phyloP scores from a whole-genome alignment of 106 monocot genomes.

The Allium fistulosum region DNA sequence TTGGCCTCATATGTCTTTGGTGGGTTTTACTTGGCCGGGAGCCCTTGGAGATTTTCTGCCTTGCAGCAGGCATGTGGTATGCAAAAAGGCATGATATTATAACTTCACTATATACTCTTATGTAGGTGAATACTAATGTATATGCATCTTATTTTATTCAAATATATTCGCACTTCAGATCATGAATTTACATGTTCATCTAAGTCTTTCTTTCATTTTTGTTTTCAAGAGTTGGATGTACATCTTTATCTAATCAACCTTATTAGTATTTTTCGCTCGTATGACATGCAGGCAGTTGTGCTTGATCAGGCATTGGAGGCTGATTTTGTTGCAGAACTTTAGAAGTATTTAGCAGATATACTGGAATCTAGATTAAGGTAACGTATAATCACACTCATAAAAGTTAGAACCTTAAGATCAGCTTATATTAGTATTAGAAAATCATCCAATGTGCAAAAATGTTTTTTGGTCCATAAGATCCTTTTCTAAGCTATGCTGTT shows the following conservation, averaged over 20 bases:
- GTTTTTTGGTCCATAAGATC: too few relatives aligned
- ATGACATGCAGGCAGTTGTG: slow-evolving; percentile 58
- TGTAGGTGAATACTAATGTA: slow-evolving; percentile 45
- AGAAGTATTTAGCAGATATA: slow-evolving; percentile 56
- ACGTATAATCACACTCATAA: slow-evolving; percentile 60
- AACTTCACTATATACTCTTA: slow-evolving; percentile 72
- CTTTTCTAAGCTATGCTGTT: too few relatives aligned
- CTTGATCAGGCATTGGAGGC: slow-evolving; percentile 77
- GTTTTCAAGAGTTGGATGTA: neutral
- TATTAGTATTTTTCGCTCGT: neutral
- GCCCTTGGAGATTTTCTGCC: slow-evolving; percentile 79
- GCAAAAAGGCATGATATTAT: slow-evolving; percentile 80
- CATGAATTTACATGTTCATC: neutral
- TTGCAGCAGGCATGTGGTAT: slow-evolving; percentile 93
- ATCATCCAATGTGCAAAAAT: too few relatives aligned
- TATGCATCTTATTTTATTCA: too few relatives aligned
- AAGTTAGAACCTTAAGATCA: slow-evolving; percentile 29
- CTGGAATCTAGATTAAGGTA: slow-evolving; percentile 72
- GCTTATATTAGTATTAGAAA: too few relatives aligned
- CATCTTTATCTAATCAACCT: too few relatives aligned
- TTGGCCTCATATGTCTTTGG: slow-evolving; percentile 13
- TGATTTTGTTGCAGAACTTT: slow-evolving; percentile 69
- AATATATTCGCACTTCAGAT: neutral
- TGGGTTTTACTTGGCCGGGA: slow-evolving; percentile 82
- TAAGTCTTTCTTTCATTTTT: neutral